These are phyloP conservation scores for Epithele typhae DNA, from an alignment of 768 basidiomycete species.

Conservation along the genomic window DNA sequence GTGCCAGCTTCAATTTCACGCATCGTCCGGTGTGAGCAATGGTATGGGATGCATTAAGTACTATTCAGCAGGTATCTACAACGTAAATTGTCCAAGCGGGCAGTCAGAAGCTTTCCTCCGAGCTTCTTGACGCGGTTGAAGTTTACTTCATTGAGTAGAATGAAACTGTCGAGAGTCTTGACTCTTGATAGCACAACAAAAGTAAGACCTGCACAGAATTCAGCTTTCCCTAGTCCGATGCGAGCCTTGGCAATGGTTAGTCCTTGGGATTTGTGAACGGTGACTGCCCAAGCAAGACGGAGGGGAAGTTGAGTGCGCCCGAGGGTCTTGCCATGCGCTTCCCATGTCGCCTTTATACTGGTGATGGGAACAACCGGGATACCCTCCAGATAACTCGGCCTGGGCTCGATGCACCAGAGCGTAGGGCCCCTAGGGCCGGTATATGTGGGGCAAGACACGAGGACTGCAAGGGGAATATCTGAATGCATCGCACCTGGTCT, in stretches of 20 bases:
- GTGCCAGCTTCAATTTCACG: too few species aligned
- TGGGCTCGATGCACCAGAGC: conserved; percentile 4
- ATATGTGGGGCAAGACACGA: conserved; percentile 14
- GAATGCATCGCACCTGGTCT: conserved; percentile 6
- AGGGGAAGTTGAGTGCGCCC: conserved; percentile 1
- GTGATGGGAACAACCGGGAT: conserved; percentile 17
- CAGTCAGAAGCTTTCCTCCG: too few species aligned
- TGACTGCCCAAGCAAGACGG: not conserved
- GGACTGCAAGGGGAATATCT: conserved; percentile 16
- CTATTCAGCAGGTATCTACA: too few species aligned
- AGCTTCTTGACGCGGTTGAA: not conserved
- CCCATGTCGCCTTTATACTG: conserved; percentile 10
- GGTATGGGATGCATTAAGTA: too few species aligned
- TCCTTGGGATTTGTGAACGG: not conserved
- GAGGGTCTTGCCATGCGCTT: conserved; percentile 4
- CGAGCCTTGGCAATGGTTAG: not conserved
- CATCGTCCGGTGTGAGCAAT: too few species aligned
- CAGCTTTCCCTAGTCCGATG: conserved; percentile 3
- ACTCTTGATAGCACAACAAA: conserved; percentile 15
- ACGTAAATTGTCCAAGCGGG: too few species aligned
- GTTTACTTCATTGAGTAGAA: not conserved
- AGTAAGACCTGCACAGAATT: conserved; percentile 15
- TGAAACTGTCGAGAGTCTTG: too few species aligned
- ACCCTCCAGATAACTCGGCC: conserved; percentile 3
- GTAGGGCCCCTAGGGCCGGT: conserved; percentile 20